Evolutionary conservation across 306 rosid genomes (phyloP).

Genomic region (Astragalus glycyphyllos): DNA sequence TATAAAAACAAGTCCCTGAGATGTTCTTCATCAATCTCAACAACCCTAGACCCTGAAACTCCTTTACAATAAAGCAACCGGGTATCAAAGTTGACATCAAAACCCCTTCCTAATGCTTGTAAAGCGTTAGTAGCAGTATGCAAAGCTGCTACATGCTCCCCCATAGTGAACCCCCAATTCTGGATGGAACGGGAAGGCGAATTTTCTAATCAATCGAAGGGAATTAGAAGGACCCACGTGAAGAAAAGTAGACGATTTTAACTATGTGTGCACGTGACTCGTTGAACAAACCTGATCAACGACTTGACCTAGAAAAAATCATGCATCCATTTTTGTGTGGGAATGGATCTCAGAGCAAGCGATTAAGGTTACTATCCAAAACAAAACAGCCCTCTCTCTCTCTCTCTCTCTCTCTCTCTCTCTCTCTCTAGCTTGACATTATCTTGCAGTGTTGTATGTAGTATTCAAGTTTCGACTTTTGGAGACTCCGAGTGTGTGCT

Average conservation of each 20-base stretch:
- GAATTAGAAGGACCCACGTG: conserved; percentile 48
- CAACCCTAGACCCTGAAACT: conserved; percentile 71
- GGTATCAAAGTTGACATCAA: conserved; percentile 89
- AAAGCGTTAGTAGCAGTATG: conserved; percentile 87
- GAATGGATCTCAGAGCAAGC: conserved; percentile 52
- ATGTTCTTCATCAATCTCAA: conserved; percentile 70
- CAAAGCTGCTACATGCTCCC: conserved; percentile 77
- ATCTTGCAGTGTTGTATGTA: conserved; percentile 10
- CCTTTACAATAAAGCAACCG: conserved; percentile 94
- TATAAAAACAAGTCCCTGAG: conserved; percentile 62
- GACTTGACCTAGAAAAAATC: conserved; percentile 43
- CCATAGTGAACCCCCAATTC: conserved; percentile 64
- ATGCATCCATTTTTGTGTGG: conserved; percentile 31
- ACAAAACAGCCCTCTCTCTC: conserved; percentile 21
- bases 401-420: conserved; percentile 13
- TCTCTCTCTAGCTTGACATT: conserved; percentile 24
- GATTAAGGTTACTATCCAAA: conserved; percentile 35
- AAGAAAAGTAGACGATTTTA: conserved; percentile 29
- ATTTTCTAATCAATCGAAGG: conserved; percentile 38
- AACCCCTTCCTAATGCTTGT: conserved; percentile 90
- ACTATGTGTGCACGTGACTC: conserved; percentile 24
- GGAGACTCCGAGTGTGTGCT: conserved; percentile 30
- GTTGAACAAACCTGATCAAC: conserved; percentile 36
- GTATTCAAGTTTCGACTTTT: conserved; percentile 35
- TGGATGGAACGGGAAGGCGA: conserved; percentile 1